Percentiles rank a stretch among this genome's conserved stretches.
phyloP scores from a whole-genome alignment of 495 filamentous ascomycete species.

The Aspergillus cavernicola region DNA sequence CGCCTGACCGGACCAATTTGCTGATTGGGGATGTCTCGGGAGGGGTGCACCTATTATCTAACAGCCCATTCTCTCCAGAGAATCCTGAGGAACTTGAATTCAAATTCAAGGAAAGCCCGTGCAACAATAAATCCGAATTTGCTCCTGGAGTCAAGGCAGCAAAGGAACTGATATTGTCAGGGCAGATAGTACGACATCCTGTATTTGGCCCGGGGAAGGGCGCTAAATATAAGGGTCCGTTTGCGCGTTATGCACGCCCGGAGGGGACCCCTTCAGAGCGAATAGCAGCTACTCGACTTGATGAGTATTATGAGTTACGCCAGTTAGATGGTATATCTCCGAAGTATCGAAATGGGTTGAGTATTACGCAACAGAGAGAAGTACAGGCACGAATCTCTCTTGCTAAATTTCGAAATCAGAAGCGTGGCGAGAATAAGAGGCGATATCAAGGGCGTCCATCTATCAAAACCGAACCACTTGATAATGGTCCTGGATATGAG shows the following conservation, averaged over 20 bases:
- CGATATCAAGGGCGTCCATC: constrained; percentile 1
- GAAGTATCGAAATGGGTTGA: constrained; percentile 21
- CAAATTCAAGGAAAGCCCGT: constrained; percentile 3
- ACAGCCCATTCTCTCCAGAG: constrained; percentile 27
- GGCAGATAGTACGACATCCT: constrained; percentile 38
- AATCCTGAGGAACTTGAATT: constrained; percentile 18
- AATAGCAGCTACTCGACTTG: constrained; percentile 20
- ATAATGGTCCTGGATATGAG: not conserved
- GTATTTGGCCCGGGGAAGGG: constrained; percentile 46
- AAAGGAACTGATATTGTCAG: constrained; percentile 27
- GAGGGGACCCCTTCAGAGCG: constrained; percentile 12
- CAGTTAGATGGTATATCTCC: constrained; percentile 29
- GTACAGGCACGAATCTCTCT: constrained; percentile 21
- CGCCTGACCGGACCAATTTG: constrained; percentile 64
- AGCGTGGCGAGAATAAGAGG: constrained; percentile 14
- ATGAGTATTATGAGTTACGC: constrained; percentile 18
- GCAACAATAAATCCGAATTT: constrained; percentile 4
- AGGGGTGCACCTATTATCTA: constrained; percentile 63
- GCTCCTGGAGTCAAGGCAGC: constrained; percentile 27
- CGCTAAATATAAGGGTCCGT: constrained; percentile 42
- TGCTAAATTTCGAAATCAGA: constrained; percentile 27
- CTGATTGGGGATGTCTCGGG: constrained; percentile 75
- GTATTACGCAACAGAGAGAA: constrained; percentile 16
- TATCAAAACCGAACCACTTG: not conserved
- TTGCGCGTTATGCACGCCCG: constrained; percentile 40